Evolutionary conservation across 768 basidiomycete genomes (phyloP).

Genomic region (Tylopilus vinaceipallidus): DNA sequence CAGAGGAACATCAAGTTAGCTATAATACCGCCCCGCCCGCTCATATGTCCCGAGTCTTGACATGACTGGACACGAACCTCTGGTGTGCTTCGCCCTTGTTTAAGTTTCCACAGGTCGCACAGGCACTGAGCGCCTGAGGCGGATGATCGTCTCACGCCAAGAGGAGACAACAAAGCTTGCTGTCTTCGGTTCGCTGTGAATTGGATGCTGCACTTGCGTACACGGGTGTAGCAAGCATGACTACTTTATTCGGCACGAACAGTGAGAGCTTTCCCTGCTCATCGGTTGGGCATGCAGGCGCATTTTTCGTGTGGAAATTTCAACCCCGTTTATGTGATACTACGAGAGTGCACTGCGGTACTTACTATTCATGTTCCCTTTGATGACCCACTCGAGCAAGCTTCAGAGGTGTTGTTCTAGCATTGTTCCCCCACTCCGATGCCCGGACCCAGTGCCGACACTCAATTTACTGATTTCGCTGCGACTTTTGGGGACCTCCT

Average conservation of each 20-base stretch:
- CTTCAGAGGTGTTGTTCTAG: constrained; percentile 79
- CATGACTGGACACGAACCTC: constrained; percentile 9
- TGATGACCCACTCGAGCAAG: constrained; percentile 37
- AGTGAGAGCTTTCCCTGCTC: constrained; percentile 46
- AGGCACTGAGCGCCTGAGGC: constrained; percentile 9
- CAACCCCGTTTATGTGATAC: constrained; percentile 56
- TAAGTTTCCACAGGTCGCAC: constrained; percentile 8
- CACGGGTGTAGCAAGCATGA: constrained; percentile 95
- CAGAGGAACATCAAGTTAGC: constrained; percentile 13
- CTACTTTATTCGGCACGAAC: constrained; percentile 85
- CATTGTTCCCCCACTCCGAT: constrained; percentile 74
- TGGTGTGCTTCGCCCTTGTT: constrained; percentile 14
- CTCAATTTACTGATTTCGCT: constrained; percentile 21
- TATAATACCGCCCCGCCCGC: background rate
- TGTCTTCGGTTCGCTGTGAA: constrained; percentile 88
- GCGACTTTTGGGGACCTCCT: constrained; percentile 65
- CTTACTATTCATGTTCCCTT: too few relatives aligned
- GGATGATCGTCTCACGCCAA: constrained; percentile 47
- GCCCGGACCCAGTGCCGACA: constrained; percentile 10
- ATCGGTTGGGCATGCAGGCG: constrained; percentile 72
- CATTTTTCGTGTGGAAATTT: constrained; percentile 74
- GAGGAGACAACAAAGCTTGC: constrained; percentile 81
- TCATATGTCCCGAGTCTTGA: background rate
- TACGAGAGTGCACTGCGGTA: background rate
- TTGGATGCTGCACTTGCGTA: constrained; percentile 84